Evolutionary conservation across 208 protist genomes (phyloP).

Genomic region (Trypanosoma cruzi): DNA sequence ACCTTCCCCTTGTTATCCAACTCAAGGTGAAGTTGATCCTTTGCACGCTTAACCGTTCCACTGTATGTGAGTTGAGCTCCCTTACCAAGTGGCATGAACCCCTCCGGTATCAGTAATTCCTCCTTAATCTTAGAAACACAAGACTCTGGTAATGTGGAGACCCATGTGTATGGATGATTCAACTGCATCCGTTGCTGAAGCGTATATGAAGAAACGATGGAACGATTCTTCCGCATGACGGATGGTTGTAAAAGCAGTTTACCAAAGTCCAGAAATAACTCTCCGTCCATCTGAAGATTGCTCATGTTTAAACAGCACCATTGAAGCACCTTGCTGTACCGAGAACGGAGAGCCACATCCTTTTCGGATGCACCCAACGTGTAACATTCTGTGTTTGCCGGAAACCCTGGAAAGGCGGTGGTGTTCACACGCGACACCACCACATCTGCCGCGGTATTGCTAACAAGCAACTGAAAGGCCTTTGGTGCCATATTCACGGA

Average conservation of each 20-base stretch:
- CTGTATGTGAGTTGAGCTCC: constrained; percentile 64
- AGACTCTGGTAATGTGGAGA: constrained; percentile 62
- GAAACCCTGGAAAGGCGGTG: constrained; percentile 85
- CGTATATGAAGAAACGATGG: constrained; percentile 83
- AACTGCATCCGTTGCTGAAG: constrained; percentile 91
- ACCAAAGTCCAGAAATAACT: constrained; percentile 75
- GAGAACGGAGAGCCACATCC: constrained; percentile 56
- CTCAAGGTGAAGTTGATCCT: constrained; percentile 65
- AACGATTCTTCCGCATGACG: constrained; percentile 37
- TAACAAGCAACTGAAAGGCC: constrained; percentile 88
- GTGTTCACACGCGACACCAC: constrained; percentile 89
- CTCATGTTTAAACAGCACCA: constrained; percentile 93
- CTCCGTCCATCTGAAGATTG: constrained; percentile 92
- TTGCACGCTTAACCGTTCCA: constrained; percentile 73
- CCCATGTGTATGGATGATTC: constrained; percentile 82
- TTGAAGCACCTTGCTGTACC: constrained; percentile 92
- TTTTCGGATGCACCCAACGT: constrained; percentile 73
- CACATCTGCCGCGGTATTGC: constrained; percentile 71
- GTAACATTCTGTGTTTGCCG: constrained; percentile 91
- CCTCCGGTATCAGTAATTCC: constrained; percentile 53
- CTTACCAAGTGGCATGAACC: constrained; percentile 51
- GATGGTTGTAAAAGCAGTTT: constrained; percentile 74
- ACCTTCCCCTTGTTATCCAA: constrained; percentile 68
- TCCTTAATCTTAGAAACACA: constrained; percentile 44
- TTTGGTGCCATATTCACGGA: constrained; percentile 81